Evolutionary conservation across 2,329 filamentous ascomycete species (phyloP).

Genomic region (Fusarium ambrosium): DNA sequence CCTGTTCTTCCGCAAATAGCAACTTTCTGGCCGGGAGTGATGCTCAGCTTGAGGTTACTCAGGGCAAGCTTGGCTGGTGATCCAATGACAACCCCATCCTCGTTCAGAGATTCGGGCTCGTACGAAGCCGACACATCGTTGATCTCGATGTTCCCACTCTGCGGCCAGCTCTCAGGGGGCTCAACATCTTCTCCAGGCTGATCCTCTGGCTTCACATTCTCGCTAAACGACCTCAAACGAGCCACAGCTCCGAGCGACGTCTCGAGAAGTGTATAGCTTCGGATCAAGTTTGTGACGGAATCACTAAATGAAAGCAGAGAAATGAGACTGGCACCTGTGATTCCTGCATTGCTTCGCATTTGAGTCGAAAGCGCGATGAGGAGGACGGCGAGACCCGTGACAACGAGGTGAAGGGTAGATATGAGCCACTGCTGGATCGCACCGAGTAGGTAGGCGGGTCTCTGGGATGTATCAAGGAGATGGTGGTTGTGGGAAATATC

Average conservation of each 20-base stretch:
- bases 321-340: conserved; percentile 57
- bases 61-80: conserved; percentile 42
- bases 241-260: conserved; percentile 42
- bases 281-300: conserved; percentile 36
- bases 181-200: conserved; percentile 34
- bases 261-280: conserved; percentile 41
- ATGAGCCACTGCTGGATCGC: conserved; percentile 71
- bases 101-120: conserved; percentile 10
- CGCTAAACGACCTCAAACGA: conserved; percentile 41
- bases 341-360: conserved; percentile 52
- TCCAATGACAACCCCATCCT: not conserved
- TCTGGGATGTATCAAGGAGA: conserved; percentile 67
- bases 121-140: conserved; percentile 53
- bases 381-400: conserved; percentile 61
- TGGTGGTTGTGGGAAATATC: conserved; percentile 57
- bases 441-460: conserved; percentile 69
- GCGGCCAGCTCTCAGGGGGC: conserved; percentile 49
- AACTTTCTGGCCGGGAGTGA: conserved; percentile 51
- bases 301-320: conserved; percentile 53
- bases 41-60: conserved; percentile 45
- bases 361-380: conserved; percentile 63
- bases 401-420: conserved; percentile 63
- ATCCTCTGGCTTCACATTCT: conserved; percentile 44
- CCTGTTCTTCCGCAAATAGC: conserved; percentile 56
- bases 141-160: conserved; percentile 48